Conservation (phyloP, 2,329 filamentous ascomycete species). For the Trichophaea hybrida region DNA sequence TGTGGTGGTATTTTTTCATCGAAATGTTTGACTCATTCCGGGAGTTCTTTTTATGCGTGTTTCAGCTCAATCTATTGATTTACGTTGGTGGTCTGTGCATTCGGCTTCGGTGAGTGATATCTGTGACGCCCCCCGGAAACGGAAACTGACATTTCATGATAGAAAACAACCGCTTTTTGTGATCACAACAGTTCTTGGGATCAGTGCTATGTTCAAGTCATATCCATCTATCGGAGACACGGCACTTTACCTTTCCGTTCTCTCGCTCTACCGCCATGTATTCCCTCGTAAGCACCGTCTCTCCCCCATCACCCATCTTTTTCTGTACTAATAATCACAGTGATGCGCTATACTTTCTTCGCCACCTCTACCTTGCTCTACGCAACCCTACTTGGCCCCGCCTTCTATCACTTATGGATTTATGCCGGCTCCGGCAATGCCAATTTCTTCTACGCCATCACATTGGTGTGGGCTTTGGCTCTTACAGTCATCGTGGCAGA, state of each 20-base stretch:
- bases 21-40: slow-evolving; percentile 99
- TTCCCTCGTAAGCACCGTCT: slow-evolving; percentile 51
- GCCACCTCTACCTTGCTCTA: slow-evolving; percentile 73
- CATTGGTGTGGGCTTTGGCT: slow-evolving; percentile 90
- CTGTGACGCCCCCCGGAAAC: not conserved
- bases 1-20: slow-evolving; percentile 99
- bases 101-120: slow-evolving; percentile 44
- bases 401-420: slow-evolving; percentile 95
- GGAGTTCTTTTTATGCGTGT: slow-evolving; percentile 91
- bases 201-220: slow-evolving; percentile 91
- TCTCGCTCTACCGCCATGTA: slow-evolving; percentile 79
- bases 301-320: not conserved
- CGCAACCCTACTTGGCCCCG: slow-evolving; percentile 73
- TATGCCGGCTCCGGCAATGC: slow-evolving; percentile 96
- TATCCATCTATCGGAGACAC: slow-evolving; percentile 89
- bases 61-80: slow-evolving; percentile 85
- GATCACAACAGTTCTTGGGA: slow-evolving; percentile 67
- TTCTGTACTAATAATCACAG: slow-evolving; percentile 32
- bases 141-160: not conserved
- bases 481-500: slow-evolving; percentile 70
- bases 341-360: slow-evolving; percentile 89
- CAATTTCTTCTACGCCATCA: slow-evolving; percentile 99
- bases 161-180: slow-evolving; percentile 69
- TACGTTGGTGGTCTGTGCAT: slow-evolving; percentile 80
- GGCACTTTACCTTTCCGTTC: slow-evolving; percentile 65